These are phyloP conservation scores for Yarrowia porcina DNA, from an alignment of 805 yeast species.

Conservation along the genomic window DNA sequence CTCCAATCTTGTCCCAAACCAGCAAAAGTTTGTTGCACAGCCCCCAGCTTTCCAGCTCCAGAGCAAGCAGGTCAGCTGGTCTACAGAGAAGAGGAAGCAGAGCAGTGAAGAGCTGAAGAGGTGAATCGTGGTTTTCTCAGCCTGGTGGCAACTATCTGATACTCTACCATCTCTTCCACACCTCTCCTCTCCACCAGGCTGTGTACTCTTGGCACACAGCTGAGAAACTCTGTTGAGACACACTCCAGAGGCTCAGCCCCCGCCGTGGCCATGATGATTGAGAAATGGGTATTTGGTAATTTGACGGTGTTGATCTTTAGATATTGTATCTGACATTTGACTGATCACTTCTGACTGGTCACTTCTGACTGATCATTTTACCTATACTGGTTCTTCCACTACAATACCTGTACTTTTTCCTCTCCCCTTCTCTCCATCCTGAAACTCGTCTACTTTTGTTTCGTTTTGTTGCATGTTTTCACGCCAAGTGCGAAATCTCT, in stretches of 20 bases:
- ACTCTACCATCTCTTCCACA: neutral
- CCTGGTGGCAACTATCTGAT: neutral
- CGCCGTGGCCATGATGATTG: neutral
- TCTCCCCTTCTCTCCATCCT: too few relatives aligned
- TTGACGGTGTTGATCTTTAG: too few relatives aligned
- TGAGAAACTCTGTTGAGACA: neutral
- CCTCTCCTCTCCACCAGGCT: neutral
- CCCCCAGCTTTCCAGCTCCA: neutral
- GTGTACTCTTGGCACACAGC: conserved; percentile 6
- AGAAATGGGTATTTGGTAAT: too few relatives aligned
- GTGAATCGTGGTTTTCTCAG: neutral
- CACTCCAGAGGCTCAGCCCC: conserved; percentile 14
- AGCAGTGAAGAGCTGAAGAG: neutral
- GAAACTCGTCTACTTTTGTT: too few relatives aligned
- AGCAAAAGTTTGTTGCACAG: conserved; percentile 3
- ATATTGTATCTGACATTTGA: too few relatives aligned
- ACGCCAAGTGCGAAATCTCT: too few relatives aligned
- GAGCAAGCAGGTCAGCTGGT: neutral
- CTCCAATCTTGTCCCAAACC: neutral
- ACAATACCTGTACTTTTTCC: too few relatives aligned
- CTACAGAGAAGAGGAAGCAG: too few relatives aligned
- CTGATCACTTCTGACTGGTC: too few relatives aligned
- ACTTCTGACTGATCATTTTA: too few relatives aligned
- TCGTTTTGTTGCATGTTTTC: too few relatives aligned
- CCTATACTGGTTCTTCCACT: too few relatives aligned